A percentile compares a stretch with the other conserved stretches of the same genome.
phyloP scores from a whole-genome alignment of 2,329 filamentous ascomycete species.

The Pseudonectria buxi region DNA sequence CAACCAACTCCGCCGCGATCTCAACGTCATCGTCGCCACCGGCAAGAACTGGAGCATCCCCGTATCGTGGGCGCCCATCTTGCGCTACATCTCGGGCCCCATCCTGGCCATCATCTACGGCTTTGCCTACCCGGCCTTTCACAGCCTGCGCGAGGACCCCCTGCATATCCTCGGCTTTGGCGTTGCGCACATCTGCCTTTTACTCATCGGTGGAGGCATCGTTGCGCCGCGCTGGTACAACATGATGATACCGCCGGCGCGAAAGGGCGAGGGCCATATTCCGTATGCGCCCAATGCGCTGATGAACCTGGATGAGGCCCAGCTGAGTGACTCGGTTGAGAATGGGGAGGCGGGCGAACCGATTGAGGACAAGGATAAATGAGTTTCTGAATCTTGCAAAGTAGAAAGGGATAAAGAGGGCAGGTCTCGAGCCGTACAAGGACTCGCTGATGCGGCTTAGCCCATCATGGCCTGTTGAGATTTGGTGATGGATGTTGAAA shows the following conservation, averaged over 20 bases:
- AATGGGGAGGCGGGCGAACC: slow-evolving; percentile 3
- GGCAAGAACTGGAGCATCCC: slow-evolving; percentile 53
- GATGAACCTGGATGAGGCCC: slow-evolving; percentile 9
- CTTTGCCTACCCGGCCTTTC: slow-evolving; percentile 45
- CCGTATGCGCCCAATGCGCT: slow-evolving; percentile 19
- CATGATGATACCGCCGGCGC: slow-evolving; percentile 40
- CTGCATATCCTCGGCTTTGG: slow-evolving; percentile 44
- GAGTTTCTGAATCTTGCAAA: neutral
- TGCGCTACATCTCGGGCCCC: slow-evolving; percentile 44
- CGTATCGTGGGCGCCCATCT: slow-evolving; percentile 40
- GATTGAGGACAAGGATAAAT: slow-evolving; percentile 8
- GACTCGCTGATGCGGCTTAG: no score
- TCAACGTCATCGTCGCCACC: slow-evolving; percentile 46
- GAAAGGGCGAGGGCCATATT: slow-evolving; percentile 38
- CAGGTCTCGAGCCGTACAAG: no score
- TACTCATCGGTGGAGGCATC: slow-evolving; percentile 41
- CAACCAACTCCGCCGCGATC: slow-evolving; percentile 48
- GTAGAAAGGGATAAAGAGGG: no score
- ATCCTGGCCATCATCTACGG: slow-evolving; percentile 45
- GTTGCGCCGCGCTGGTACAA: slow-evolving; percentile 49
- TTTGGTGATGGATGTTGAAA: no score
- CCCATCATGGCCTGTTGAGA: no score
- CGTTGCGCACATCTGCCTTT: slow-evolving; percentile 39
- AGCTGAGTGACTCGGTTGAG: slow-evolving; percentile 12
- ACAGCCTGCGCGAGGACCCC: slow-evolving; percentile 41